Conservation (phyloP, 305 asterid species). For the Ruellia speciosa region DNA sequence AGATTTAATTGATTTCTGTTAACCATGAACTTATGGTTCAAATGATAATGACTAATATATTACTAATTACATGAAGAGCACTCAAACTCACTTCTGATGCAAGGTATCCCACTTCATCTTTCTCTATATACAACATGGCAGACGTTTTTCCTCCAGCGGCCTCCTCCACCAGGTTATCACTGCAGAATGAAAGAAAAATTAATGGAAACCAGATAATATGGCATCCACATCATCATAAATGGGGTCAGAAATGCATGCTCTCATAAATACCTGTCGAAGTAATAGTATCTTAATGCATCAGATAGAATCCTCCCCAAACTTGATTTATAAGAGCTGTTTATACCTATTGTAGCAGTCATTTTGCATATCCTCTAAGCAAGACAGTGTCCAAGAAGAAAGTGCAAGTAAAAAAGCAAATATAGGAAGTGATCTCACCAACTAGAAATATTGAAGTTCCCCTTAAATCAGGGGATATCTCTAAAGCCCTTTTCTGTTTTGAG, state of each 20-base stretch:
- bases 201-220: background rate
- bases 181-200: slow-evolving; percentile 22
- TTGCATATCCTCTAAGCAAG: slow-evolving; percentile 1
- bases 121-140: slow-evolving; percentile 41
- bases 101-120: slow-evolving; percentile 60
- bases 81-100: slow-evolving; percentile 57
- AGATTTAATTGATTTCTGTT: slow-evolving; percentile 1
- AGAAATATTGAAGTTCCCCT: slow-evolving; percentile 82
- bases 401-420: slow-evolving; percentile 1
- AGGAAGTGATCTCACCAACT: slow-evolving; percentile 48
- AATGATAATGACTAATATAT: slow-evolving; percentile 3
- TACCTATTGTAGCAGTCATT: slow-evolving; percentile 37
- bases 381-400: slow-evolving; percentile 4
- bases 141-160: slow-evolving; percentile 71
- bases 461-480: slow-evolving; percentile 52
- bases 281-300: slow-evolving; percentile 69
- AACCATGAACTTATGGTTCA: slow-evolving; percentile 11
- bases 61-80: slow-evolving; percentile 6
- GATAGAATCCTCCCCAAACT: slow-evolving; percentile 68
- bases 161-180: slow-evolving; percentile 78
- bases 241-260: background rate
- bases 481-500: slow-evolving; percentile 54
- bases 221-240: background rate
- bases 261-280: slow-evolving; percentile 62
- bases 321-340: slow-evolving; percentile 64